phyloP scores from a whole-genome alignment of 2,329 filamentous ascomycete species.

The Colletotrichum sp. region DNA sequence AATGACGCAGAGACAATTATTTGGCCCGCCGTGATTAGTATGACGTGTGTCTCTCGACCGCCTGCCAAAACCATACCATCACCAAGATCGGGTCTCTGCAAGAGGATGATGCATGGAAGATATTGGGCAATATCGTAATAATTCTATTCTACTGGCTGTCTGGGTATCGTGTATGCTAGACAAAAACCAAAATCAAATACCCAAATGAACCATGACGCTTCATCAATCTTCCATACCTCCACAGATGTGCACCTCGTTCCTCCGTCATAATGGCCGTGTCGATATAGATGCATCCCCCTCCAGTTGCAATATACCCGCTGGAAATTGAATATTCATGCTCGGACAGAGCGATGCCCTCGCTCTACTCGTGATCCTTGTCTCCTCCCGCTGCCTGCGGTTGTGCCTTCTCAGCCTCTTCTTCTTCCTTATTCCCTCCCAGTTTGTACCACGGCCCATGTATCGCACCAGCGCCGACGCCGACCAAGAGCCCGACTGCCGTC shows the following conservation, averaged over 20 bases:
- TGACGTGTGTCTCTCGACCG: background rate
- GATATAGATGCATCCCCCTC: background rate
- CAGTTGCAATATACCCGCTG: background rate
- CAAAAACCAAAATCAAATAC: background rate
- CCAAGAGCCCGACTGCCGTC: background rate
- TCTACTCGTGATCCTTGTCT: background rate
- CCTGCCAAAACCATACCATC: background rate
- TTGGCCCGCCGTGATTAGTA: background rate
- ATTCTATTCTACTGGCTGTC: background rate
- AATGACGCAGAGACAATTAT: background rate
- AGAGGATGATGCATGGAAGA: background rate
- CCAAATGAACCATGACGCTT: background rate
- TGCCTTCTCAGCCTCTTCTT: background rate
- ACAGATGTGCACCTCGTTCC: background rate
- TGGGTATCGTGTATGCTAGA: background rate
- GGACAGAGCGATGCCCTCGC: background rate
- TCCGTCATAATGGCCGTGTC: background rate
- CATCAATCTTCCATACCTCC: background rate
- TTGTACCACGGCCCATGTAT: constrained; percentile 16
- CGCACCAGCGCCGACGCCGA: constrained; percentile 5
- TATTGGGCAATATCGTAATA: background rate
- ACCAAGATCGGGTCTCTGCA: background rate
- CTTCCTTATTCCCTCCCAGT: background rate
- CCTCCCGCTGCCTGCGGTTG: background rate
- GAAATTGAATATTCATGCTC: background rate